Evolutionary conservation across 169 alveolate species (phyloP).

Genomic region (Theileria sp.): DNA sequence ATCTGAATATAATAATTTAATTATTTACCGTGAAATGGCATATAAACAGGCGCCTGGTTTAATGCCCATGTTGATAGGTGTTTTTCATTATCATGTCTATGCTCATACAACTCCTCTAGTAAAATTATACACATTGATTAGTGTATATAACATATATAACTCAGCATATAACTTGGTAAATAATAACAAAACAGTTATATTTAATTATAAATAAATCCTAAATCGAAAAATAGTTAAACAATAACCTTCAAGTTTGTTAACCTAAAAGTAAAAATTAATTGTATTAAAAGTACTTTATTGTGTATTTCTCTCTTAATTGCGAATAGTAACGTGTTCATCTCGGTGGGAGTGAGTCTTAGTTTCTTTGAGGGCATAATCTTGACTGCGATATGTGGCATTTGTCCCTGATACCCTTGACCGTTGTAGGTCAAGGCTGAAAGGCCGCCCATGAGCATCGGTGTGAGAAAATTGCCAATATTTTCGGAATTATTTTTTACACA

Average conservation of each 20-base stretch:
- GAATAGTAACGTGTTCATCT: constrained; percentile 60
- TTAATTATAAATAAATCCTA: neutral
- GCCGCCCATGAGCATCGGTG: neutral
- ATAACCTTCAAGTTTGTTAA: constrained; percentile 63
- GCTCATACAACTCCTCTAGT: constrained; percentile 61
- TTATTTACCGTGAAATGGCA: constrained; percentile 66
- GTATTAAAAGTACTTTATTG: constrained; percentile 38
- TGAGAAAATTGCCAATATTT: constrained; percentile 6
- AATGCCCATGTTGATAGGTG: constrained; percentile 69
- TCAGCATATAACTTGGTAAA: neutral
- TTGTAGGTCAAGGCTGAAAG: constrained; percentile 8
- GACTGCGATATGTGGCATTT: constrained; percentile 61
- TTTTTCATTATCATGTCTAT: constrained; percentile 52
- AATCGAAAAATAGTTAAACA: neutral
- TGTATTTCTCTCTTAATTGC: constrained; percentile 62
- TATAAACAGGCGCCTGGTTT: constrained; percentile 65
- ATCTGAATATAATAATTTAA: neutral
- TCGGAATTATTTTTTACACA: constrained; percentile 12
- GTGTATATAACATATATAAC: neutral
- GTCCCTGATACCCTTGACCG: constrained; percentile 13
- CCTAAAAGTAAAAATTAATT: constrained; percentile 17
- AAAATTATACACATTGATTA: neutral
- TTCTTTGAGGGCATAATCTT: constrained; percentile 64
- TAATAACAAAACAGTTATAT: neutral
- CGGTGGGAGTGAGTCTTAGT: constrained; percentile 61